Conservation (phyloP, 202 grass and related monocot genomes). For the Sporobolus alterniflorus region DNA sequence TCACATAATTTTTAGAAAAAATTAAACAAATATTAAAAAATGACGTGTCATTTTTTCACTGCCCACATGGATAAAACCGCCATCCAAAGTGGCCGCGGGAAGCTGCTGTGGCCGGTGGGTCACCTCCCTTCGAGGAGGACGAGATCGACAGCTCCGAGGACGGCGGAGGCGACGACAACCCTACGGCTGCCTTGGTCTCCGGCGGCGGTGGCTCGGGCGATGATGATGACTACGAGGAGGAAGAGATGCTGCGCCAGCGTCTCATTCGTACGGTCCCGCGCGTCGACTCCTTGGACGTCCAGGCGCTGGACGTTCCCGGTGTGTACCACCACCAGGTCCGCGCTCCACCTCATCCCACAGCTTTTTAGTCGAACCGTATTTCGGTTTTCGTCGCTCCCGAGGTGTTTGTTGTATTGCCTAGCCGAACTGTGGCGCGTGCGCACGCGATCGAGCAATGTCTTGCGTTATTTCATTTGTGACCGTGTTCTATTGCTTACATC, state of each 20-base stretch:
- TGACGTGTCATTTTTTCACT: too few relatives aligned
- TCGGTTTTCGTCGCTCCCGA: neutral
- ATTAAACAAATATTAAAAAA: too few relatives aligned
- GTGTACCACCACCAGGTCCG: conserved; percentile 53
- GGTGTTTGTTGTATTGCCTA: neutral
- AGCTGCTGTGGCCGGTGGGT: conserved; percentile 74
- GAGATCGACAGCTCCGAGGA: conserved; percentile 64
- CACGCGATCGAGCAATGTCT: conserved; percentile 11
- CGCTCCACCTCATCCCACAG: neutral
- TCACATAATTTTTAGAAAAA: too few relatives aligned
- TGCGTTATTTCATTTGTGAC: neutral
- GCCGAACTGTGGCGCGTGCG: neutral
- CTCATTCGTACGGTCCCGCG: conserved; percentile 86
- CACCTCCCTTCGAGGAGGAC: conserved; percentile 50
- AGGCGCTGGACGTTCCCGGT: conserved; percentile 88
- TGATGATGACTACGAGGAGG: conserved; percentile 60
- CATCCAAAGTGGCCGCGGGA: neutral
- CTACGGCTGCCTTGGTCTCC: conserved; percentile 31
- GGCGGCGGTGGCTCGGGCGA: conserved; percentile 53
- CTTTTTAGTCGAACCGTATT: neutral
- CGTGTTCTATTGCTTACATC: neutral
- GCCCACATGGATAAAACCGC: too few relatives aligned
- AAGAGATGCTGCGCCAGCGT: conserved; percentile 59
- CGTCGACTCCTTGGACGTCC: conserved; percentile 89
- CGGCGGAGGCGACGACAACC: conserved; percentile 6